Evolutionary conservation across 805 yeast genomes (phyloP).

Genomic region (Saturnispora quitensis): DNA sequence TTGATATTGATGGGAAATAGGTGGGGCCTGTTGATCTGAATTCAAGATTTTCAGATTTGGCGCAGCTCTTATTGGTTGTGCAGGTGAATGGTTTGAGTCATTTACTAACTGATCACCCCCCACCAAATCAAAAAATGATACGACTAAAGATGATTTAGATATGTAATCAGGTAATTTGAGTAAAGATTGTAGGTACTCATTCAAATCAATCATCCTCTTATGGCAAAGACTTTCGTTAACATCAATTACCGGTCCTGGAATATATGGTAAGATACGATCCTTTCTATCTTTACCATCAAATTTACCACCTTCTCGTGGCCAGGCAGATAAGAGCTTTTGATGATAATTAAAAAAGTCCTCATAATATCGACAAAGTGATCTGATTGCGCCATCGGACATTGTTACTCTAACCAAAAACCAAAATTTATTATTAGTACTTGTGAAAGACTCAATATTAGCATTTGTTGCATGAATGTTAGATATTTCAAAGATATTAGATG

Average conservation of each 20-base stretch:
- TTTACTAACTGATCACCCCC: constrained; percentile 51
- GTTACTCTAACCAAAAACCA: constrained; percentile 74
- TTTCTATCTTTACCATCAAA: constrained; percentile 62
- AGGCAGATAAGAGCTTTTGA: constrained; percentile 67
- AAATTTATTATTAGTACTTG: constrained; percentile 75
- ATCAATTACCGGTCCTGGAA: constrained; percentile 92
- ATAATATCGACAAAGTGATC: constrained; percentile 79
- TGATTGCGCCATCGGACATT: constrained; percentile 54
- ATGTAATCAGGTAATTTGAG: constrained; percentile 70
- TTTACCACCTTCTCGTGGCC: constrained; percentile 90
- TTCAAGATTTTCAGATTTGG: constrained; percentile 24
- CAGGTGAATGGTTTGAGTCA: constrained; percentile 14
- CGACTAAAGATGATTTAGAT: constrained; percentile 58
- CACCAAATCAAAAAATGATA: constrained; percentile 57
- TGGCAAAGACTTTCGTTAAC: constrained; percentile 67
- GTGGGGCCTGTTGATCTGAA: constrained; percentile 11
- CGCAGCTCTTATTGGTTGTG: constrained; percentile 24
- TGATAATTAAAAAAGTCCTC: constrained; percentile 96
- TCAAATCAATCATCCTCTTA: constrained; percentile 45
- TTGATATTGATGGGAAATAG: constrained; percentile 8
- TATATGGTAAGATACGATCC: constrained; percentile 78
- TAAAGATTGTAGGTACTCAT: constrained; percentile 43
- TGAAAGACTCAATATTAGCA: constrained; percentile 73
- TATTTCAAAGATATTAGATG: not conserved
- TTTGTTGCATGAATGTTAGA: constrained; percentile 32